Conservation (phyloP, 148 eudicot species). For the Cornus controversa region DNA sequence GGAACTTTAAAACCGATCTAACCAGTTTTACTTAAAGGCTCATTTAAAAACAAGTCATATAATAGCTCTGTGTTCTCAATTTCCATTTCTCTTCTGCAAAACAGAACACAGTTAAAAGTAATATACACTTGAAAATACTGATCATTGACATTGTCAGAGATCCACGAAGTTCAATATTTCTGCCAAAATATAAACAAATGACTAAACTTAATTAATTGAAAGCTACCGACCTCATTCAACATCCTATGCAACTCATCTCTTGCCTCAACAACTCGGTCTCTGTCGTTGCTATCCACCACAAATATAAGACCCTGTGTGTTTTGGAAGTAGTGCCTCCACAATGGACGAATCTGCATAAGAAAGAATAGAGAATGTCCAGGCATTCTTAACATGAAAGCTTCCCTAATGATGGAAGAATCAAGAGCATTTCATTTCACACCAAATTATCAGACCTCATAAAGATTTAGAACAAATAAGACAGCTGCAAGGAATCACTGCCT, state of each 20-base stretch:
- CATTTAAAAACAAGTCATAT: not conserved
- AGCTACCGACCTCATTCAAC: constrained; percentile 61
- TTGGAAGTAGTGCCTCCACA: constrained; percentile 63
- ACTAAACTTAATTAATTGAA: not conserved
- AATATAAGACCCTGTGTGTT: constrained; percentile 56
- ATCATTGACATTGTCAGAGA: not conserved
- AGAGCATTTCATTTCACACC: not conserved
- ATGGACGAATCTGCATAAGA: constrained; percentile 45
- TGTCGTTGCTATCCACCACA: constrained; percentile 59
- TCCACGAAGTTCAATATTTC: constrained; percentile 1
- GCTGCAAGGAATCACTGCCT: too few species aligned
- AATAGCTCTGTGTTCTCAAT: not conserved
- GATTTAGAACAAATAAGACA: too few species aligned
- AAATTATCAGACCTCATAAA: not conserved
- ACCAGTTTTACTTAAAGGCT: not conserved
- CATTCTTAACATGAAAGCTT: not conserved
- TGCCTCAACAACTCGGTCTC: constrained; percentile 66
- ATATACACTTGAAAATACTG: not conserved
- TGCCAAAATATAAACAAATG: too few species aligned
- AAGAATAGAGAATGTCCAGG: not conserved
- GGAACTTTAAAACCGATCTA: too few species aligned
- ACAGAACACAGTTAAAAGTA: not conserved
- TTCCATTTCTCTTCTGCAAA: not conserved
- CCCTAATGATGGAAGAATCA: not conserved
- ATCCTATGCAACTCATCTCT: constrained; percentile 63